Conservation (phyloP, 116 monocot genomes). For the Posidonia oceanica region DNA sequence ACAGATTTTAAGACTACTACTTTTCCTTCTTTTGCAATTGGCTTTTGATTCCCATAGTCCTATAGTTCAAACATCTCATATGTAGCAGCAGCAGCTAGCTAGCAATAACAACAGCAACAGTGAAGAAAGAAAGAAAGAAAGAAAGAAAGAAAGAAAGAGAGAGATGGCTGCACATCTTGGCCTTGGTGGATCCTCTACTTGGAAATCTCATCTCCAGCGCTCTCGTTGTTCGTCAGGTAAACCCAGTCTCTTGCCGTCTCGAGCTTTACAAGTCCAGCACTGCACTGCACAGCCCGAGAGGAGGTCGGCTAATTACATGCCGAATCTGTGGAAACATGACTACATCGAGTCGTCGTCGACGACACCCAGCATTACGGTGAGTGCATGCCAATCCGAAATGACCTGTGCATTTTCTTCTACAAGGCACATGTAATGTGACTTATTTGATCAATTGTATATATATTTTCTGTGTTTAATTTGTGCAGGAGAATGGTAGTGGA, state of each 20-base stretch:
- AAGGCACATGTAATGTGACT: no score
- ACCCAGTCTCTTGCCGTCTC: neutral
- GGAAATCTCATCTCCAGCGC: neutral
- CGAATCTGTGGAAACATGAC: neutral
- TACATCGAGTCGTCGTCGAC: neutral
- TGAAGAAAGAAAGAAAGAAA: neutral
- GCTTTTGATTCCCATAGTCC: no score
- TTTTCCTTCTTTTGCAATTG: no score
- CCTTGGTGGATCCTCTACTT: neutral
- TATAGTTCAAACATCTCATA: no score
- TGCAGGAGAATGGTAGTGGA: neutral
- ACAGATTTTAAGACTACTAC: no score
- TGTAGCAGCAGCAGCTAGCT: neutral
- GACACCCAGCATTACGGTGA: neutral
- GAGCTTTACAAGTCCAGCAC: neutral
- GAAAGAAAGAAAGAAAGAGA: neutral
- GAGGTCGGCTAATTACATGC: conserved; percentile 2
- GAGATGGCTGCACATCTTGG: neutral
- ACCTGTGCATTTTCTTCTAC: no score
- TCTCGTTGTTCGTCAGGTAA: neutral
- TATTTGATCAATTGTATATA: no score
- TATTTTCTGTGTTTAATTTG: neutral
- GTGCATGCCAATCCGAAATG: no score
- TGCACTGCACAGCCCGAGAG: neutral
- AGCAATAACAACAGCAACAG: neutral